Evolutionary conservation across 78 protist species (phyloP).

Genomic region (Andalucia godoyi): DNA sequence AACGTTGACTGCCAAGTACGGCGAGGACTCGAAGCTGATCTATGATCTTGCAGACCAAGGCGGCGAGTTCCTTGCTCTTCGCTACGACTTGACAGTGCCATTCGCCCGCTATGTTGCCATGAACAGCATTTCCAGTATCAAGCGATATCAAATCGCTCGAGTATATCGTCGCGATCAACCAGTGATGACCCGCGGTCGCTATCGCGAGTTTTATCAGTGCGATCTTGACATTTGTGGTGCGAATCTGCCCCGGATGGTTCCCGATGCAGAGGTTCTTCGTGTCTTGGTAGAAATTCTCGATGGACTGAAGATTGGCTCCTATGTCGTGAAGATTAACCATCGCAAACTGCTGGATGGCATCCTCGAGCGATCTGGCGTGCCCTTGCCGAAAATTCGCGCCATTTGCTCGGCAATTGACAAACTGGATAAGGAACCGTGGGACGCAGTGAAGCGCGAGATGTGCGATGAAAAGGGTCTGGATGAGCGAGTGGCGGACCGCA

Average conservation of each 20-base stretch:
- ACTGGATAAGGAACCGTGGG: conserved; percentile 83
- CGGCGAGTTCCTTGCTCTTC: conserved; percentile 72
- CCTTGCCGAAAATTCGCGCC: conserved; percentile 57
- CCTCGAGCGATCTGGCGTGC: conserved; percentile 79
- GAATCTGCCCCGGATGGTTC: conserved; percentile 75
- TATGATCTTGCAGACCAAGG: conserved; percentile 87
- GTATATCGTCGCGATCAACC: conserved; percentile 93
- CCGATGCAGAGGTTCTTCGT: conserved; percentile 79
- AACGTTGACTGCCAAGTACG: conserved; percentile 83
- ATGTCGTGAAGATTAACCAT: conserved; percentile 52
- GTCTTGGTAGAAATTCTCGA: conserved; percentile 56
- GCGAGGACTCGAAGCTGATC: conserved; percentile 89
- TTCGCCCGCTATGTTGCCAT: conserved; percentile 84
- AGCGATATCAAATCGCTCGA: conserved; percentile 85
- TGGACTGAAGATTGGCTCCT: conserved; percentile 47
- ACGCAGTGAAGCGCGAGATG: conserved; percentile 72
- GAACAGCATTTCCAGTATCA: conserved; percentile 43
- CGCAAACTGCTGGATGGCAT: conserved; percentile 69
- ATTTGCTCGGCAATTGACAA: conserved; percentile 89
- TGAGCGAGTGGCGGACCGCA: conserved; percentile 49
- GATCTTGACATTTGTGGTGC: conserved; percentile 89
- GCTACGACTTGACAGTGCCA: conserved; percentile 90
- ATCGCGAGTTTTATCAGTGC: conserved; percentile 90
- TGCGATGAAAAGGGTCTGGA: conserved; percentile 59
- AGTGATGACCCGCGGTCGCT: conserved; percentile 62